Base-by-base conservation (phyloP, 257 asterid genomes). In the Linaria vulgaris region DNA sequence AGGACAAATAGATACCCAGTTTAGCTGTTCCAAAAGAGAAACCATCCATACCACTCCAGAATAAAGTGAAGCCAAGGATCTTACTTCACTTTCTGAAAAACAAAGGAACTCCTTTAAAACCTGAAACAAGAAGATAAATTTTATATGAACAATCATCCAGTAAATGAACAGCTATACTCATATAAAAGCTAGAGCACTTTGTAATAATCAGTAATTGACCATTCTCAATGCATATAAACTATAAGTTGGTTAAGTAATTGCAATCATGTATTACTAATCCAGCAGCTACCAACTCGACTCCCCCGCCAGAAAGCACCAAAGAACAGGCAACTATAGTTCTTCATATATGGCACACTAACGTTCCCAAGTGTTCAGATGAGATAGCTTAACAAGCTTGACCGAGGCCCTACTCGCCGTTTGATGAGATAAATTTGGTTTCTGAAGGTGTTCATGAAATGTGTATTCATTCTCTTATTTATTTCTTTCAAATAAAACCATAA, bases 1-100 rank as follows among this genome's bases (percentile, higher is more conserved):
- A 45, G 19, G 24, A 25, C 53, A 55, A 13, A 60, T 21, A 52
- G 34, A 31, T 39, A 16, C 6, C 39, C 66, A 37, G 31, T 24
- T 14, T 43, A 58, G 70, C 47, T 70, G 66, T 69, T 65, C 46
- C 17, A 37, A 49, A 27, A 27, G 48, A 66, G 24, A 56, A 38
- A 20, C 20, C 23, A 78, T 63, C 71, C 91, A 12, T 81, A 91
- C 98, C 91, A 91, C 98, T 21, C 87, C 88, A 58, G 98, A 87
- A 73, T 91, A 91, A 59, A 88, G 84, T 64, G 88, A 87, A 30
- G 96, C 96, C 82, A 91, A 74, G 57, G 86, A 67, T 85, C 98
- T 83, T 57, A 86, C 98, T 84, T 91, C 98, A 64, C 94, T 85
- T 75, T 91, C 96, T 71, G 98, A 84, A 65, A 67, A 84, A 72